Evolutionary conservation across 805 yeast genomes (phyloP).

Genomic region (Yamadazyma ubonensis): DNA sequence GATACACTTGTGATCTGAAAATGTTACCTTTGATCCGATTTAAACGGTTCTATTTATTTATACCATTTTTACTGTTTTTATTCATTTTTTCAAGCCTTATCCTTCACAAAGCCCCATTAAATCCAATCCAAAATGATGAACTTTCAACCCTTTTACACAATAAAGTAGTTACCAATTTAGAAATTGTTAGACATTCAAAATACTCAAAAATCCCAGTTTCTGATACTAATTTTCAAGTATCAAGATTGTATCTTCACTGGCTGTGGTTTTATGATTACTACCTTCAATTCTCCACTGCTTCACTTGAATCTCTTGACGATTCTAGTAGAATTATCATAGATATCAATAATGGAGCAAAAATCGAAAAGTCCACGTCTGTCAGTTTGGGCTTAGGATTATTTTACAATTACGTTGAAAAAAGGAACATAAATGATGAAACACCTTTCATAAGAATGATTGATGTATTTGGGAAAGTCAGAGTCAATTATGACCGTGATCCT

Average conservation of each 20-base stretch:
- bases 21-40: neutral
- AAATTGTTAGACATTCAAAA: neutral
- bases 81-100: neutral
- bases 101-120: neutral
- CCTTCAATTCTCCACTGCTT: neutral
- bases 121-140: slow-evolving; percentile 5
- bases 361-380: neutral
- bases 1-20: neutral
- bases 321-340: slow-evolving; percentile 2
- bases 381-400: slow-evolving; percentile 6
- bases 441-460: slow-evolving; percentile 10
- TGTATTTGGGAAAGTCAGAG: slow-evolving; percentile 3
- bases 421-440: neutral
- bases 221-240: neutral
- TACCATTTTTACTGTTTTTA: neutral
- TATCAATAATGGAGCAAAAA: slow-evolving; percentile 5
- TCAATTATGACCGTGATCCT: neutral
- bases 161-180: neutral
- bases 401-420: slow-evolving; percentile 2
- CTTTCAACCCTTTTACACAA: neutral
- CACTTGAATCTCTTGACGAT: slow-evolving; percentile 1
- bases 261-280: slow-evolving; percentile 4
- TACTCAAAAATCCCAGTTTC: neutral
- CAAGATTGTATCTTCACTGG: slow-evolving; percentile 2
- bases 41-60: neutral